Evolutionary conservation across 2,329 filamentous ascomycete species (phyloP), one percentile per base, ranked within the genome.

Genomic region (Fusarium chaquense): DNA sequence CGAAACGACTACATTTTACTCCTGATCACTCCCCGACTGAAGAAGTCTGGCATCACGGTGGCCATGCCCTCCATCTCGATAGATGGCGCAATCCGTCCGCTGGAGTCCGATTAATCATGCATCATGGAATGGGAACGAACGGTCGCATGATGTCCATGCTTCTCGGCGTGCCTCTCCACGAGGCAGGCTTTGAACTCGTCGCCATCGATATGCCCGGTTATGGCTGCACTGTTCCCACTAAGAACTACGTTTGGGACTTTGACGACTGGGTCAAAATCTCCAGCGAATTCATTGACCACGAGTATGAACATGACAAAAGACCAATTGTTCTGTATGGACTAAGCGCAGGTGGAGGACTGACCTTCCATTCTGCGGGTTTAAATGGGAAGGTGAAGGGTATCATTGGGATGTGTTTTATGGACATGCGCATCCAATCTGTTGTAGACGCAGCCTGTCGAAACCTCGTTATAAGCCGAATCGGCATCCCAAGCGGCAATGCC

Each of bases 71-170:
- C 13, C 58, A 64, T 4, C 61, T 64, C 12, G 61, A 64, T 20
- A 50, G 59, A 50, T 64, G 61, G 59, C 50, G 32, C 3, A 64
- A 58, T 1, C 38, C 59, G 8, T 41, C 61, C 9, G 59, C 61
- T 3, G 15, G 12, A 13, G 7, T 36, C 15, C 40, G 61, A 10
- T 15, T 64, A 6, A 58, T 64, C 15, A 26, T 64, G 33, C 59
- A 64, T 24, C 59, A 64, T 3, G 61, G 61, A 0, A 50, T 64
- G 59, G 61, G 61, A 5, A 64, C 61, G 9, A 64, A 64, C 9
- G 44, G 61, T 0, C 61, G 61, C 9, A 64, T 64, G 61, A 64
- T 64, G 59, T 58, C 61, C 5, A 64, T 58, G 51, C 22, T 64
- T 7, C 61, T 64, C 4, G 61, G 61, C 6, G 51, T 64, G 0